Conservation (phyloP, 345 rosid genomes). For the Alliaria petiolata region DNA sequence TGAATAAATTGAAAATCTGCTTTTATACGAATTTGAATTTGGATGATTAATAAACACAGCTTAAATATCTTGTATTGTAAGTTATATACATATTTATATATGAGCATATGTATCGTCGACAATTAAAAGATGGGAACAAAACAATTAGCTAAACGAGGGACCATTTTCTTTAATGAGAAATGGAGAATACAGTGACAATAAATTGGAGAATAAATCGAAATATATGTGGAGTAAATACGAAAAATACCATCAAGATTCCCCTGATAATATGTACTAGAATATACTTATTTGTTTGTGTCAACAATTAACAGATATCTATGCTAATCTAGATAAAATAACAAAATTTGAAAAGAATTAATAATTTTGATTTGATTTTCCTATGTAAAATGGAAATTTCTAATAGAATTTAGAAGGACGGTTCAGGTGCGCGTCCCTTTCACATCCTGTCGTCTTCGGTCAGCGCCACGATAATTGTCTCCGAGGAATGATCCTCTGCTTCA, state of each 20-base stretch:
- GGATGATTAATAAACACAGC: no score
- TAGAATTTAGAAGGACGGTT: slow-evolving; percentile 3
- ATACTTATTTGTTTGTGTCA: background rate
- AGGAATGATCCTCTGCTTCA: slow-evolving; percentile 10
- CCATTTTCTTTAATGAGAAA: background rate
- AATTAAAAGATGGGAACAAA: background rate
- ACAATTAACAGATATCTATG: background rate
- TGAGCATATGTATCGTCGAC: background rate
- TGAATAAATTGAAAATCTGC: no score
- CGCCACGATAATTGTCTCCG: slow-evolving; percentile 12
- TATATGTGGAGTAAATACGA: background rate
- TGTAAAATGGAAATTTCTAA: background rate
- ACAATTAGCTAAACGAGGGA: background rate
- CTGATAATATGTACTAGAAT: no score
- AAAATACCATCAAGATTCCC: background rate
- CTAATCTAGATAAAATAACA: background rate
- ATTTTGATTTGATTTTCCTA: background rate
- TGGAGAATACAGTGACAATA: background rate
- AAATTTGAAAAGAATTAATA: background rate
- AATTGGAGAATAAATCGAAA: background rate
- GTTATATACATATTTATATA: background rate
- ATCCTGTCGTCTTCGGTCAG: slow-evolving; percentile 13
- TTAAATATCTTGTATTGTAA: background rate
- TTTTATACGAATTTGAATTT: no score
- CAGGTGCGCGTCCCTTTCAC: slow-evolving; percentile 21